These are phyloP conservation scores for Selaginella tamariscina DNA, from an alignment of 75 land plant species.

Conservation along the genomic window DNA sequence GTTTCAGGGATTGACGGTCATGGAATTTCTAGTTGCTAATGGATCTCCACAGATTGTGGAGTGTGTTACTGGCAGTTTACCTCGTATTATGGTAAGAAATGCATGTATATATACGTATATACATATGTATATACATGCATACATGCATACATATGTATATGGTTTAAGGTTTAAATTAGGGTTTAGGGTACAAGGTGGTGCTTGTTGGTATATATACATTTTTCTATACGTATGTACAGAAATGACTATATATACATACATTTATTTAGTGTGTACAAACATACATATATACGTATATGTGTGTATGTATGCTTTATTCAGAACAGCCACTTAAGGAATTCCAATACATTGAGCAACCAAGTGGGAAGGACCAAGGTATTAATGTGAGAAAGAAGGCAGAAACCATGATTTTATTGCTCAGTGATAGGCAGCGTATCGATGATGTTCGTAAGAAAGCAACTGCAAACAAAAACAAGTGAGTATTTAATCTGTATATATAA, in stretches of 20 bases:
- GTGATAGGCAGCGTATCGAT: not conserved
- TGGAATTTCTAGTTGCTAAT: not conserved
- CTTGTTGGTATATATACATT: too few species aligned
- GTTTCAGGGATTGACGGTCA: conserved; percentile 2
- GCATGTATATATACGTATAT: too few species aligned
- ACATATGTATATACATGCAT: too few species aligned
- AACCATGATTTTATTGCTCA: not conserved
- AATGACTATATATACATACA: too few species aligned
- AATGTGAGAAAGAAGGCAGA: conserved; percentile 1
- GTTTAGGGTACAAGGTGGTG: not conserved
- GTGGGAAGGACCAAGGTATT: not conserved
- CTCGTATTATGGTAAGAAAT: not conserved
- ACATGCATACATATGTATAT: not conserved
- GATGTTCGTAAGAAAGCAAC: not conserved
- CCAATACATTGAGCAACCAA: conserved; percentile 4
- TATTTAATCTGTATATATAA: too few species aligned
- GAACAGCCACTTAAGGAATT: conserved; percentile 1
- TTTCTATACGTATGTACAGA: too few species aligned
- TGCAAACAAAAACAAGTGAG: not conserved
- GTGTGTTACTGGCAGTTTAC: not conserved
- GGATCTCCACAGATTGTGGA: not conserved
- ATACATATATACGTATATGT: too few species aligned
- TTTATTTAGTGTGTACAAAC: too few species aligned
- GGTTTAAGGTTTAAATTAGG: not conserved
- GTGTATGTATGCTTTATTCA: not conserved